A percentile compares a stretch with the other conserved stretches of the same genome.
Evolutionary conservation across 2,329 filamentous ascomycete species (phyloP).

Genomic region (Xylaria sp.): DNA sequence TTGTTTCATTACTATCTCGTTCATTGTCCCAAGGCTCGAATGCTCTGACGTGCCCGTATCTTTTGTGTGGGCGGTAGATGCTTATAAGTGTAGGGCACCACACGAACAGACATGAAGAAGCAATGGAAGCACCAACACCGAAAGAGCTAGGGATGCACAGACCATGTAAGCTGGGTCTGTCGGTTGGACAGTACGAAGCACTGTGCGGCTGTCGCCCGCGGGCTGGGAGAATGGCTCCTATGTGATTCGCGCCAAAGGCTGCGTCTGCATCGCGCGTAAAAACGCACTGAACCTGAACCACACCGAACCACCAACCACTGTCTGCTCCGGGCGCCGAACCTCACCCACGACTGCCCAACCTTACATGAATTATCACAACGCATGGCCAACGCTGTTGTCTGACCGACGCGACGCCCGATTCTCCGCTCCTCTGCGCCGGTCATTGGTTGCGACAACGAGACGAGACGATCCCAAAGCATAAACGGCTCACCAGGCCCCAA

Average conservation of each 20-base stretch:
- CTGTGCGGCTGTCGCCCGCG: neutral
- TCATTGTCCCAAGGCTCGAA: too few relatives aligned
- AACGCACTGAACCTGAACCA: constrained; percentile 31
- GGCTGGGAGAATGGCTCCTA: neutral
- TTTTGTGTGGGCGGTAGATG: too few relatives aligned
- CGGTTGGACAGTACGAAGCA: neutral
- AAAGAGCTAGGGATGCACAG: neutral
- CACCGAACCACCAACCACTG: constrained; percentile 3
- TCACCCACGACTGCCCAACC: constrained; percentile 12
- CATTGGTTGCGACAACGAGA: constrained; percentile 28
- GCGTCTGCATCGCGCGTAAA: constrained; percentile 36
- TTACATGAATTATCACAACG: constrained; percentile 6
- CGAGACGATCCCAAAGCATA: constrained; percentile 18
- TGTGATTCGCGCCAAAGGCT: constrained; percentile 35
- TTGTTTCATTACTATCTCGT: too few relatives aligned
- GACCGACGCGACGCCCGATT: constrained; percentile 10
- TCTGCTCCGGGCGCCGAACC: constrained; percentile 2
- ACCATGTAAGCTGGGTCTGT: neutral
- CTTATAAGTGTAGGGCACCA: neutral
- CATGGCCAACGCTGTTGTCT: constrained; percentile 5
- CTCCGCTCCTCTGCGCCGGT: constrained; percentile 15
- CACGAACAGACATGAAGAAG: neutral
- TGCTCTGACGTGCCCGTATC: too few relatives aligned
- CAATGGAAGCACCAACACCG: too few relatives aligned
- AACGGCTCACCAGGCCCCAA: constrained; percentile 22